phyloP scores from a whole-genome alignment of 768 basidiomycete species.

The Polyporus arcularius region DNA sequence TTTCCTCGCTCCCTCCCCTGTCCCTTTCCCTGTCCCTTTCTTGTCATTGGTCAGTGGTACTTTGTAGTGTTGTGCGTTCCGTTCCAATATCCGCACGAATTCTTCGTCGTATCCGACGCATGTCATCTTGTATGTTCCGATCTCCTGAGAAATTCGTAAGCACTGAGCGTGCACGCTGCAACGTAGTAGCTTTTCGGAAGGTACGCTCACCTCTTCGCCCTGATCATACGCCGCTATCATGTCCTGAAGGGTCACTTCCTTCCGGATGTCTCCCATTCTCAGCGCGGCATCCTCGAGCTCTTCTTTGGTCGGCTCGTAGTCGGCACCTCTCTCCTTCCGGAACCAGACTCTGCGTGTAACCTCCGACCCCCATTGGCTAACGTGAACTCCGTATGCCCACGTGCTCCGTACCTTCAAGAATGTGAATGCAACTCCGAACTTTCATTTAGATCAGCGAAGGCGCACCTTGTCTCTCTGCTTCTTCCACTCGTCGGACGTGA shows the following conservation, averaged over 20 bases:
- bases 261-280: not conserved
- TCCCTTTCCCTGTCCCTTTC: not conserved
- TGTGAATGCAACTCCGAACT: not conserved
- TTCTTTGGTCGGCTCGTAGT: not conserved
- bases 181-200: not conserved
- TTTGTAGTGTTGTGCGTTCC: not conserved
- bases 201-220: not conserved
- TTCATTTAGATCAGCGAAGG: not conserved
- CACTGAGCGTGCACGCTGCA: no score
- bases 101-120: constrained; percentile 4
- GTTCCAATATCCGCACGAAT: not conserved
- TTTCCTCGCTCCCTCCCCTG: no score
- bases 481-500: no score
- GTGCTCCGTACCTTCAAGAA: not conserved
- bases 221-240: not conserved
- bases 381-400: not conserved
- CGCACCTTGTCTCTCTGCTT: not conserved
- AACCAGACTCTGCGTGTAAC: not conserved
- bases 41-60: not conserved
- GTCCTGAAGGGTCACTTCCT: not conserved
- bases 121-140: not conserved
- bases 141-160: not conserved
- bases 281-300: not conserved
- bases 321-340: not conserved
- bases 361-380: not conserved